Conservation (phyloP, 768 basidiomycete species). For the Fibroporia radiculosa region DNA sequence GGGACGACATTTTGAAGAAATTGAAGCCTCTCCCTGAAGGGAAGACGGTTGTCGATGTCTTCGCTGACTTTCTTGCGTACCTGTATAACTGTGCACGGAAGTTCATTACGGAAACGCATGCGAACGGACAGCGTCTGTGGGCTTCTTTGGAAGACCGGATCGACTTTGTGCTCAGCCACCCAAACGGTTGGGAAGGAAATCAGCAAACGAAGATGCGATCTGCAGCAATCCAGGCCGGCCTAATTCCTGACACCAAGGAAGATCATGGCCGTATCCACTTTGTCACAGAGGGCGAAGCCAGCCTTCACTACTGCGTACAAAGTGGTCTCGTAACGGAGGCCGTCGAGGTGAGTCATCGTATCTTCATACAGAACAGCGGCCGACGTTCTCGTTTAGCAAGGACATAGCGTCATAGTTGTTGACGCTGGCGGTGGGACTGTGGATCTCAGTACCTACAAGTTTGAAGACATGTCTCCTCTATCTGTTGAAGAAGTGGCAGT, state of each 20-base stretch:
- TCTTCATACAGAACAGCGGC: too few relatives aligned
- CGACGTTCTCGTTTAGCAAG: conserved; percentile 24
- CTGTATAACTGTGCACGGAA: conserved; percentile 34
- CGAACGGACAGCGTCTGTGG: conserved; percentile 39
- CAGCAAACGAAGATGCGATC: conserved; percentile 51
- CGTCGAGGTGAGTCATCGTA: conserved; percentile 23
- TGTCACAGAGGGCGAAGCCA: conserved; percentile 59
- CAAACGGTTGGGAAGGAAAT: conserved; percentile 57
- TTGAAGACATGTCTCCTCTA: conserved; percentile 21
- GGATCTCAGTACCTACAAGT: conserved; percentile 49
- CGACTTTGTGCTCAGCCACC: conserved; percentile 50
- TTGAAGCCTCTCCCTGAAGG: conserved; percentile 26
- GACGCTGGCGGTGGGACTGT: conserved; percentile 60
- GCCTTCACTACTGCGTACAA: conserved; percentile 47
- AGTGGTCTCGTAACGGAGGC: conserved; percentile 35
- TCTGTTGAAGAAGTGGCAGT: conserved; percentile 40
- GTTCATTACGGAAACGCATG: conserved; percentile 42
- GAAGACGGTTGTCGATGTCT: conserved; percentile 34
- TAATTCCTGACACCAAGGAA: conserved; percentile 33
- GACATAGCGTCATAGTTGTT: conserved; percentile 44
- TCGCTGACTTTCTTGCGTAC: conserved; percentile 41
- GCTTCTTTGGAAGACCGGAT: conserved; percentile 28
- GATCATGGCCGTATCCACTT: conserved; percentile 41
- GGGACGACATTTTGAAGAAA: conserved; percentile 25
- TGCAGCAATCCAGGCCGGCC: conserved; percentile 44